These are phyloP conservation scores for Fusarium veterinarium DNA, from an alignment of 2,329 filamentous ascomycete species.

Conservation along the genomic window DNA sequence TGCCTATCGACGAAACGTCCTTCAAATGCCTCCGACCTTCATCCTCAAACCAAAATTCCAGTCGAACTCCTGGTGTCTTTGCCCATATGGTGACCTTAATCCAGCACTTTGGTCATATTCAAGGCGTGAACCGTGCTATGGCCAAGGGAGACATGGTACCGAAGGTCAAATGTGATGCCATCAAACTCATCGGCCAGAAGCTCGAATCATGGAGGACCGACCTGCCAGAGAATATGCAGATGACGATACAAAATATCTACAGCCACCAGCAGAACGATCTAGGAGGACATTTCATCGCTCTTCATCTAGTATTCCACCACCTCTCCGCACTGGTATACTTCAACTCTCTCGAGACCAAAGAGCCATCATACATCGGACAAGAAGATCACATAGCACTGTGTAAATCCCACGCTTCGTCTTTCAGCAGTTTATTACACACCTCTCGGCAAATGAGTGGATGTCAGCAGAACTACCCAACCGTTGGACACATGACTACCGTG, in stretches of 20 bases:
- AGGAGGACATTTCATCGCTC: background rate
- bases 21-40: background rate
- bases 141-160: background rate
- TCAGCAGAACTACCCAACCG: background rate
- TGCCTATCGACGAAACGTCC: background rate
- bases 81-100: slow-evolving; percentile 1
- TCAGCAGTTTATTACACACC: background rate
- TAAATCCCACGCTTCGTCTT: background rate
- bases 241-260: slow-evolving; percentile 1
- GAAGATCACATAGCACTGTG: background rate
- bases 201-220: background rate
- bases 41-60: fast-evolving
- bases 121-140: background rate
- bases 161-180: background rate
- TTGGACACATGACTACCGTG: slow-evolving; percentile 4
- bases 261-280: background rate
- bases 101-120: background rate
- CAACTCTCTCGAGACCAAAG: background rate
- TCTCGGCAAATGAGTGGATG: background rate
- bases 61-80: background rate
- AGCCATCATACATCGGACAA: background rate
- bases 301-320: slow-evolving; percentile 1
- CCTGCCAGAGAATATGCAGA: background rate
- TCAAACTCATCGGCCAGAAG: background rate
- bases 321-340: slow-evolving; percentile 1